These are phyloP conservation scores for Passalora sequoiae DNA, from an alignment of 2,329 filamentous ascomycete genomes.

Conservation along the genomic window DNA sequence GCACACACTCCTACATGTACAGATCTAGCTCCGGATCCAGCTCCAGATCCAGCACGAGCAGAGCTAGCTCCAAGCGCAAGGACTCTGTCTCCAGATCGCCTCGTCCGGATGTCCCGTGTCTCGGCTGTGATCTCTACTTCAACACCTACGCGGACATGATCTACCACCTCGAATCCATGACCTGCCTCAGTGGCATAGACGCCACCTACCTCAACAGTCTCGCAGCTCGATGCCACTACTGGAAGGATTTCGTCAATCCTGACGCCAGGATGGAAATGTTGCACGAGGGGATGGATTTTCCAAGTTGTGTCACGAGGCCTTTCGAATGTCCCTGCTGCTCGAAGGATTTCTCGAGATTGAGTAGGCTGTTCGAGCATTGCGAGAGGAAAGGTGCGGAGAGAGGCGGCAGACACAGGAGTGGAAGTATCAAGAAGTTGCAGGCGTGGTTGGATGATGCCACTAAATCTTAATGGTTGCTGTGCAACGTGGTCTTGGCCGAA, in stretches of 20 bases:
- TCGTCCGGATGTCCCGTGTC: neutral
- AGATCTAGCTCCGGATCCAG: neutral
- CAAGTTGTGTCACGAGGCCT: neutral
- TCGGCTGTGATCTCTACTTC: slow-evolving; percentile 8
- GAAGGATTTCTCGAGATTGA: neutral
- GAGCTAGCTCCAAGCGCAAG: neutral
- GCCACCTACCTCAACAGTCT: slow-evolving; percentile 8
- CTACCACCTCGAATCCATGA: slow-evolving; percentile 14
- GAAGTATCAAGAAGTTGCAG: neutral
- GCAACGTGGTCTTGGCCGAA: neutral
- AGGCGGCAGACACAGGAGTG: neutral
- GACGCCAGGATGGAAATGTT: slow-evolving; percentile 1
- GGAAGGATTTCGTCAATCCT: slow-evolving; percentile 9
- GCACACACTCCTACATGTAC: neutral
- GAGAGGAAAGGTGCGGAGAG: neutral
- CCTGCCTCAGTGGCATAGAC: slow-evolving; percentile 8
- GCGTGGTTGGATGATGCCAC: slow-evolving; percentile 4
- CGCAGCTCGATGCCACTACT: slow-evolving; percentile 14
- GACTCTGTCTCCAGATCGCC: neutral
- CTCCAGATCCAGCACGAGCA: no score
- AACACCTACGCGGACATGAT: slow-evolving; percentile 16
- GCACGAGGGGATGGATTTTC: slow-evolving; percentile 1
- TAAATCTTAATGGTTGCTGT: neutral
- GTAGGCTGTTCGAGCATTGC: slow-evolving; percentile 3
- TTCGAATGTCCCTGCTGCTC: slow-evolving; percentile 4